These are phyloP conservation scores for Curvularia verruculosa DNA, from an alignment of 2,329 filamentous ascomycete species.

Conservation along the genomic window DNA sequence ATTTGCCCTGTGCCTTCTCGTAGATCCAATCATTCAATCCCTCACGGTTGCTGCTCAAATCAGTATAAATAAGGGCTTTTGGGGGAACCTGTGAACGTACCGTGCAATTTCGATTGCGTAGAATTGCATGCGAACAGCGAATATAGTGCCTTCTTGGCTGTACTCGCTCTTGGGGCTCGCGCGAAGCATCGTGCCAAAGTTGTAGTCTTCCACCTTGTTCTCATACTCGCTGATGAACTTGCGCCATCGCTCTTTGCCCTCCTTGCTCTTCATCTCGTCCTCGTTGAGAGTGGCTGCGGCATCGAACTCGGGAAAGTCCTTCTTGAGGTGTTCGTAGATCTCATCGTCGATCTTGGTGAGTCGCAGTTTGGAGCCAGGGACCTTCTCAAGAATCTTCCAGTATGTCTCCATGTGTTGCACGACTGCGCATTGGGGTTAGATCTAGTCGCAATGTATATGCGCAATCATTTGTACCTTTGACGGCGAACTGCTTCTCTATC, in stretches of 20 bases:
- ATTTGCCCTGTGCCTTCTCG: conserved; percentile 70
- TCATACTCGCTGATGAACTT: conserved; percentile 94
- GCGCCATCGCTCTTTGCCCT: conserved; percentile 92
- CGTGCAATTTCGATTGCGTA: conserved; percentile 79
- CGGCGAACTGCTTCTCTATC: conserved; percentile 99
- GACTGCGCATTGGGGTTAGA: conserved; percentile 55
- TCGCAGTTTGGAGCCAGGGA: conserved; percentile 84
- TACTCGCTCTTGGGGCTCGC: conserved; percentile 81
- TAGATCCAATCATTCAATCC: conserved; percentile 98
- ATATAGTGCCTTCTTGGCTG: conserved; percentile 86
- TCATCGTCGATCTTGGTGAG: conserved; percentile 95
- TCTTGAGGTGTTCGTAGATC: conserved; percentile 86
- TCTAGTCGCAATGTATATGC: neutral
- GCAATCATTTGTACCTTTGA: conserved; percentile 71
- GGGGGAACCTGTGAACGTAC: conserved; percentile 48
- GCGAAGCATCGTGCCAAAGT: conserved; percentile 94
- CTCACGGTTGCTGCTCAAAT: conserved; percentile 69
- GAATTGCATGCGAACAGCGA: conserved; percentile 83
- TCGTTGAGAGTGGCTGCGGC: conserved; percentile 80
- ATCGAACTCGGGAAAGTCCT: conserved; percentile 92
- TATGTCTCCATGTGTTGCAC: conserved; percentile 97
- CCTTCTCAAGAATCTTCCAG: conserved; percentile 91
- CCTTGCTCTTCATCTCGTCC: conserved; percentile 96
- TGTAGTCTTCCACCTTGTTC: conserved; percentile 94
- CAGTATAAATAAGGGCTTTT: conserved; percentile 14